A percentile compares a stretch with the other conserved stretches of the same genome.
phyloP scores from a whole-genome alignment of 345 rosid genomes.

The Brassica cretica region DNA sequence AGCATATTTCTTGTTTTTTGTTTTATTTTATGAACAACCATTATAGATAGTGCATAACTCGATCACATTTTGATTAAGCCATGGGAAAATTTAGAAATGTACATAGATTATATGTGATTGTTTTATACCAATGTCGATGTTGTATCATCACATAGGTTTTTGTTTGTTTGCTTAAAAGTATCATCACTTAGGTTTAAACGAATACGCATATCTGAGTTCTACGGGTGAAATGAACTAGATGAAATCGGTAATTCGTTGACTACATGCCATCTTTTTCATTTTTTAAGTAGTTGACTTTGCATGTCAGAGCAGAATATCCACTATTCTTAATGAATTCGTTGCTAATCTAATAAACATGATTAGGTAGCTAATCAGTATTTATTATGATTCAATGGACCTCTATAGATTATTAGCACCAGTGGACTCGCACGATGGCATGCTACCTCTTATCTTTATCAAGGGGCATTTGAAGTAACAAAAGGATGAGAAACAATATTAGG shows the following conservation, averaged over 20 bases:
- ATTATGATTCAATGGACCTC: constrained; percentile 21
- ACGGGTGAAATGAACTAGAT: background rate
- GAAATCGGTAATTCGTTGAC: constrained; percentile 21
- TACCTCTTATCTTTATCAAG: constrained; percentile 15
- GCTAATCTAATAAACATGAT: constrained; percentile 26
- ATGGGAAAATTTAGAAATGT: background rate
- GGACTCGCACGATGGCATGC: background rate
- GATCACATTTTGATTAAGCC: background rate
- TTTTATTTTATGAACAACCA: background rate
- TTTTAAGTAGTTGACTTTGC: constrained; percentile 28
- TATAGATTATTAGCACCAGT: constrained; percentile 9
- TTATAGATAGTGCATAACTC: background rate
- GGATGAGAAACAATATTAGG: constrained; percentile 1
- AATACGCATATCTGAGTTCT: background rate
- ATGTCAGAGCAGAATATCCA: constrained; percentile 26
- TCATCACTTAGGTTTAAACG: background rate
- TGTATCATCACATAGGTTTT: background rate
- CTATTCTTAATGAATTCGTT: constrained; percentile 30
- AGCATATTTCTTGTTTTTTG: background rate
- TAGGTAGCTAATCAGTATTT: constrained; percentile 29
- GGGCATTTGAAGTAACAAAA: background rate
- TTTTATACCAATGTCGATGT: background rate
- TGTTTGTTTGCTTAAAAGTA: background rate
- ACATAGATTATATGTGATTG: background rate
- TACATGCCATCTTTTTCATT: background rate